Evolutionary conservation across 2,329 filamentous ascomycete species (phyloP), one percentile per base, ranked within the genome.

Genomic region (Aspergillus aculeatinus): DNA sequence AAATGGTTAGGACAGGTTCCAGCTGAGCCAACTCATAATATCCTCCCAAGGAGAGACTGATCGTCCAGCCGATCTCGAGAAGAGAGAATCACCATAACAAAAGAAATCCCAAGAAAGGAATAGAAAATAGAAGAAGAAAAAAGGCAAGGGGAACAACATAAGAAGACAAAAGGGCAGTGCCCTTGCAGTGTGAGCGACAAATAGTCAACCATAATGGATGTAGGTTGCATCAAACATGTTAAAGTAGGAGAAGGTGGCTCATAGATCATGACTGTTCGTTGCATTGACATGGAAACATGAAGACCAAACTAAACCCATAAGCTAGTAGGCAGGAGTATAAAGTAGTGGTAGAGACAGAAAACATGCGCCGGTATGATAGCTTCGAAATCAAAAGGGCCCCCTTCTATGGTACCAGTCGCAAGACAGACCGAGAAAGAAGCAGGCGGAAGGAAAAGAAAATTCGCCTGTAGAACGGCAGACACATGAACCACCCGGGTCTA

Each of bases 211-310:
- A 50, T 57, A 12, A 47, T 58, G 63, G 27, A 35, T 58, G 48
- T 60, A 51, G 60, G 60, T 54, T 60, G 39, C 39, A 44, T 44
- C 39, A 19, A 44, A 19, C 16, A 44, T 19, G 14, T 19, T 44
- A 19, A 44, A 61, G 57, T 39, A 56, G 27, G 49, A 64, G 48
- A 50, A 33, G n/a, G 9, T 50, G 55, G 60, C 59, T 62, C 61
- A 66, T 68, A 68, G 64, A 70, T 72, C 73, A 74, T 76, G 69
- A 73, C 66, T 72, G 67, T 74, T 74, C 72, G 72, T 75, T 74
- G 70, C 68, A 74, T 73, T 74, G 67, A 68, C 69, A 73, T 72
- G 69, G 64, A 66, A 72, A 71, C 69, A 71, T 74, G 65, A 70
- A 57, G 60, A 59, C 64, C 61, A 68, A 65, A 64, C 62, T 66